Base-by-base conservation (phyloP, 305 asterid species). In the Fraxinus nigra region DNA sequence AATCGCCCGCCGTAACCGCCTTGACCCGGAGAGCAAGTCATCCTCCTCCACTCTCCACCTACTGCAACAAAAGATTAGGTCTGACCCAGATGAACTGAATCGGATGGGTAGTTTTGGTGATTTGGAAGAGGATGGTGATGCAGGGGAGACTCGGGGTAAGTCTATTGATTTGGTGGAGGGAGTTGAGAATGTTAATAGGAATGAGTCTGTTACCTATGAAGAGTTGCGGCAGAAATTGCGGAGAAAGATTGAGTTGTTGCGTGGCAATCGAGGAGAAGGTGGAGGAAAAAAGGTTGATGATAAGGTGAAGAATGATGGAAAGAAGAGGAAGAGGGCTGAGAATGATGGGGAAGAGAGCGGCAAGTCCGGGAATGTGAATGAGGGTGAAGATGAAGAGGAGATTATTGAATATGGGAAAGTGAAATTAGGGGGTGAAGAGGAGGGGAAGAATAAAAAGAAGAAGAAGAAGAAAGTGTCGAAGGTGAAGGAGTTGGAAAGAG, bases 341-440 rank as follows among this genome's bases (percentile, higher is more conserved):
- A 77, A 35, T 16, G 88, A 82, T 13, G 87, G 83, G 22, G 91
- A 76, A 40, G 77, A 72, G 51, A 67, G 82, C 30, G 90, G 81
- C 75, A 86, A 86, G 81, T 82, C 48, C 7, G 85, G 73, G 73
- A 65, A 65, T 26, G 34, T 14, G 43, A 88, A 54, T 20, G 88
- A 88, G 22, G 88, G 86, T 32, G 92, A 85, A 0, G 92, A 86
- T 35, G 89, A 56, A 3, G 93, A 90, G 82, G 92, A 87, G 56
- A 84, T 87, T 28, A 90, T 95, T 74, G 98, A 93, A 63, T 94
- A 90, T 79, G 99, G 99, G 78, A 94, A 94, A 67, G 91, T 95
- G 72, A 91, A 78, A 69, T 7, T 94, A 33, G 97, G 94, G 61
- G 96, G 91, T 2, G 96, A 92, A 32, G 92, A 88, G 26, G 92